Conservation (phyloP, 225 moss, liverwort and hornwort species). For the Pleurozium schreberi region DNA sequence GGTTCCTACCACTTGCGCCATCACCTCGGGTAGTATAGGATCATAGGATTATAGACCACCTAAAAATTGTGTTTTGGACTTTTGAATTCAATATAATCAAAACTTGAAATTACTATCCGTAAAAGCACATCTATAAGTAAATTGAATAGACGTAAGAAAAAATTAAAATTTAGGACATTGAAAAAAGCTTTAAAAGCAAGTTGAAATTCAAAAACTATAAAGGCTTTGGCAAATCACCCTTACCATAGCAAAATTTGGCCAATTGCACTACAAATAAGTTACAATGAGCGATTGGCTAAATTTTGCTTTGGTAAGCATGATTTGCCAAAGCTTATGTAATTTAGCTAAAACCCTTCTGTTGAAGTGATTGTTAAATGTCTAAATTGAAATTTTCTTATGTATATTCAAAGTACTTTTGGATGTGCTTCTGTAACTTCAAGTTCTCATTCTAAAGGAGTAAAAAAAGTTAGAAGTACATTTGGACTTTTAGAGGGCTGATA, state of each 20-base stretch:
- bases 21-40: too few species aligned
- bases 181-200: neutral
- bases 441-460: neutral
- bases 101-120: neutral
- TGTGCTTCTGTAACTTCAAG: neutral
- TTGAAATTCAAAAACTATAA: neutral
- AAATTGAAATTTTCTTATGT: neutral
- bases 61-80: too few species aligned
- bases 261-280: neutral
- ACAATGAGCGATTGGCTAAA: neutral
- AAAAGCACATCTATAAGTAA: neutral
- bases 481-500: accelerated
- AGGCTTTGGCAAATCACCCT: accelerated
- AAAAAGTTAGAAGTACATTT: neutral
- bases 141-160: neutral
- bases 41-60: too few species aligned
- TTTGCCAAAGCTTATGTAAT: neutral
- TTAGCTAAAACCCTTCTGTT: neutral
- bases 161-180: neutral
- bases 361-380: accelerated
- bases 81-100: neutral
- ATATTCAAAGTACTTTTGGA: too few species aligned
- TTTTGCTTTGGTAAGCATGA: neutral
- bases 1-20: too few species aligned
- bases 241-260: too few species aligned